These are phyloP conservation scores for Carex arenaria DNA, from an alignment of 202 grass and related monocot genomes.

Conservation along the genomic window DNA sequence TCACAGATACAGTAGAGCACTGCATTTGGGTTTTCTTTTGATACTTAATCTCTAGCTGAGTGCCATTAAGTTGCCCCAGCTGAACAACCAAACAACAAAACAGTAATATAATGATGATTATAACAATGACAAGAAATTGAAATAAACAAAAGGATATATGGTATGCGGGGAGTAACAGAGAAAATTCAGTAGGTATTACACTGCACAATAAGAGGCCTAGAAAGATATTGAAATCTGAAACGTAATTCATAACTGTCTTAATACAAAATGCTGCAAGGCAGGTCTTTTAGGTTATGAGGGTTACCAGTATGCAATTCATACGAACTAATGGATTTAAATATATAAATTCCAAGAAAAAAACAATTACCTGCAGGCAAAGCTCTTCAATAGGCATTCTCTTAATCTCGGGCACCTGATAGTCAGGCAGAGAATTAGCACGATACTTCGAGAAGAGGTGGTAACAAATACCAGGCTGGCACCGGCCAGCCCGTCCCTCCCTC, in stretches of 20 bases:
- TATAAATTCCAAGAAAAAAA: slow-evolving; percentile 17
- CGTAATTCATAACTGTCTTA: neutral
- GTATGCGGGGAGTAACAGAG: neutral
- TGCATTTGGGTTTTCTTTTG: neutral
- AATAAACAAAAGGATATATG: neutral
- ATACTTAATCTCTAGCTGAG: neutral
- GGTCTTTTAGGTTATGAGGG: neutral
- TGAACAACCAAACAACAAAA: neutral
- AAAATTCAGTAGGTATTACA: neutral
- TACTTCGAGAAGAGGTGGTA: slow-evolving; percentile 93
- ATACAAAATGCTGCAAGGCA: slow-evolving; percentile 10
- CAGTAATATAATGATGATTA: neutral
- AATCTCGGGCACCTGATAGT: slow-evolving; percentile 89
- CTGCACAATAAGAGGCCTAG: slow-evolving; percentile 3
- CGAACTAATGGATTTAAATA: slow-evolving; percentile 11
- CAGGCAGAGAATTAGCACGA: slow-evolving; percentile 65
- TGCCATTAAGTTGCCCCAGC: neutral
- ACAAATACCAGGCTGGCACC: slow-evolving; percentile 86
- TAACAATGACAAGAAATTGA: neutral
- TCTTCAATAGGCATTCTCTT: slow-evolving; percentile 99
- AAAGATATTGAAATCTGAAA: slow-evolving; percentile 22
- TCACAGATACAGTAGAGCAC: neutral
- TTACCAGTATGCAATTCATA: neutral
- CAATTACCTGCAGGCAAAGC: slow-evolving; percentile 80
- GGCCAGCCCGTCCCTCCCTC: slow-evolving; percentile 83